Base-by-base conservation (phyloP, 2,329 filamentous ascomycete species). In the Phaeosphaeria sp. region DNA sequence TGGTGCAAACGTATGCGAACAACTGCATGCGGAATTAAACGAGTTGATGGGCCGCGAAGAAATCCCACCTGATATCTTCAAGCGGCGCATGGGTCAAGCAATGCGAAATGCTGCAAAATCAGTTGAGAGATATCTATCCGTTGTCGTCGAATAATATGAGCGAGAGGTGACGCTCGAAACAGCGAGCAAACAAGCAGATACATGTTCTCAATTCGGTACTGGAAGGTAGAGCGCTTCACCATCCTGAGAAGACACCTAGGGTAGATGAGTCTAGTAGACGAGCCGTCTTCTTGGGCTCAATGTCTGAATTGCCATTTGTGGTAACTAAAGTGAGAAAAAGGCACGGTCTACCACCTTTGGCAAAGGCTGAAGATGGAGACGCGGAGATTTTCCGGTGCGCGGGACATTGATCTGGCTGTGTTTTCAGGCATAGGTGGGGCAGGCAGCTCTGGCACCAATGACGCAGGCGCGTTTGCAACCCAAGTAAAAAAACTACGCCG, bases 401-500 rank as follows among this genome's bases (percentile, higher is more conserved):
- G 22, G 22, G 46, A 30, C 46, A 30, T 10, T 23, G 46, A 27
- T 47, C 36, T 39, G 36, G 36, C 36, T 39, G 36, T 39, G 36
- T 39, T 39, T 39, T 39, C 36, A n/a, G 46, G 46, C n/a, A 15
- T 15, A 25, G 23, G 46, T 47, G 46, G 46, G 46, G 46, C 46
- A 47, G 23, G 46, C 21, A 47, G 5, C 20, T 23, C 43, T 46
- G 46, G 25, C 52, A 58, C 61, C 64, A 65, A 65, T 72, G 68
- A 71, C 65, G 67, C 54, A 46, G 55, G 64, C 21, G 53, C 55
- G 64, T 60, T 64, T 60, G 64, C 58, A 57, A 65, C 65, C 68
- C 68, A 63, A 67, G 56, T 47, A 51, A 60, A 66, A 66, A 67
- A 59, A 54, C 44, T 41, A 54, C 58, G 59, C 63, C 61, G 22